phyloP scores from a whole-genome alignment of 2,329 filamentous ascomycete species.

The Beauveria sp. region DNA sequence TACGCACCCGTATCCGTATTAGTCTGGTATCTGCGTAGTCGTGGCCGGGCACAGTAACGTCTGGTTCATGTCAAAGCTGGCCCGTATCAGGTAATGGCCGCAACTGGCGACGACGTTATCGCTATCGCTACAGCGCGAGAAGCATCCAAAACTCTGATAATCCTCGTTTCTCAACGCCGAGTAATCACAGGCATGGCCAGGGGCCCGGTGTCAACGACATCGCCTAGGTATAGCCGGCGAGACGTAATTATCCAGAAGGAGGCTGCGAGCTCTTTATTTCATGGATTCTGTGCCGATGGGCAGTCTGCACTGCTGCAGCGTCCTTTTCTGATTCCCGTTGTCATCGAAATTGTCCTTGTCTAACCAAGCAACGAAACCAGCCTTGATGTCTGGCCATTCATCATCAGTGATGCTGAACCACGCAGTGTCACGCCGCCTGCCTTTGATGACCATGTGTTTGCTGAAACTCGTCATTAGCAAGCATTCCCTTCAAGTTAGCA shows the following conservation, averaged over 20 bases:
- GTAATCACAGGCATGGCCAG: no score
- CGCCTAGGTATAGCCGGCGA: background rate
- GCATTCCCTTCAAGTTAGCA: fast-evolving
- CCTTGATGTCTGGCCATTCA: constrained; percentile 46
- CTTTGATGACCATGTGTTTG: constrained; percentile 54
- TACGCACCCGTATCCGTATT: no score
- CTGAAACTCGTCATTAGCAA: constrained; percentile 14
- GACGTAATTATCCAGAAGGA: background rate
- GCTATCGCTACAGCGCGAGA: background rate
- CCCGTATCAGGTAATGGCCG: background rate
- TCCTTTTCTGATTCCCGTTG: constrained; percentile 42
- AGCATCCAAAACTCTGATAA: no score
- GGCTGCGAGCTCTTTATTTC: background rate
- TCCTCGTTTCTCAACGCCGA: no score
- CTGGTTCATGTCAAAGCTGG: background rate
- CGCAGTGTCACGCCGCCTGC: constrained; percentile 48
- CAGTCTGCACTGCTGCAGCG: constrained; percentile 29
- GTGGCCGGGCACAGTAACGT: no score
- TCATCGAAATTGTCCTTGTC: constrained; percentile 46
- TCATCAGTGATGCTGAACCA: constrained; percentile 53
- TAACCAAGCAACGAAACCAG: constrained; percentile 47
- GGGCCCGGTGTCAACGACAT: no score
- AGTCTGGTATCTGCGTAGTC: no score
- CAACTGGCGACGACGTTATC: background rate
- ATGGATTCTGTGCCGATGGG: background rate